phyloP scores from a whole-genome alignment of 1,284 basidiomycete genomes.

The Microbotryomycetes sp. region DNA sequence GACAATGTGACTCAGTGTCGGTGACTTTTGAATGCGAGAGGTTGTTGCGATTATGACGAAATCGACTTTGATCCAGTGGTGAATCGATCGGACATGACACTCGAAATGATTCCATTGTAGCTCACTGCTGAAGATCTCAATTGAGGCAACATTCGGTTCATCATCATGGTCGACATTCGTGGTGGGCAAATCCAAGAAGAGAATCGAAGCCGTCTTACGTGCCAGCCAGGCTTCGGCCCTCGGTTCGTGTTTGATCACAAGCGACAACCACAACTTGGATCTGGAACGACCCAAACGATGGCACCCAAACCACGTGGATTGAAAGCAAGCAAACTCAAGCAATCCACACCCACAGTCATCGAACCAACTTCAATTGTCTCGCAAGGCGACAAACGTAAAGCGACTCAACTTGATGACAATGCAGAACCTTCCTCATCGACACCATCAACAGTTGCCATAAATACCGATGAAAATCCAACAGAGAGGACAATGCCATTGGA shows the following conservation, averaged over 20 bases:
- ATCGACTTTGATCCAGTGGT: too few species aligned
- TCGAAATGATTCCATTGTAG: neutral
- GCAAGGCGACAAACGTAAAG: neutral
- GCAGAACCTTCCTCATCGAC: too few species aligned
- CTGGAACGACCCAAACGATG: too few species aligned
- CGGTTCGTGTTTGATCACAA: too few species aligned
- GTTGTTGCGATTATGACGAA: too few species aligned
- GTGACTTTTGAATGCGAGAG: too few species aligned
- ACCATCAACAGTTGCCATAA: neutral
- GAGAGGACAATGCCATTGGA: conserved; percentile 27
- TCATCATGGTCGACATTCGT: neutral
- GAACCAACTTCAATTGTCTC: neutral
- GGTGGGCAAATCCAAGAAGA: too few species aligned
- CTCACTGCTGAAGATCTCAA: neutral
- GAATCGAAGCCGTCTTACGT: neutral
- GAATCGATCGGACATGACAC: too few species aligned
- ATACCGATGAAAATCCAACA: too few species aligned
- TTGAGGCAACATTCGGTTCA: neutral
- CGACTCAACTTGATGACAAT: neutral
- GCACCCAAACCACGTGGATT: neutral
- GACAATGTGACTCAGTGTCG: too few species aligned
- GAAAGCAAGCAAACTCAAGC: neutral
- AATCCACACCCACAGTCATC: neutral
- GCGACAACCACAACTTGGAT: too few species aligned
- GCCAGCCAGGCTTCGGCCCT: neutral